Conservation (phyloP, 2,329 filamentous ascomycete genomes). For the Cladosporium cucumerinum region DNA sequence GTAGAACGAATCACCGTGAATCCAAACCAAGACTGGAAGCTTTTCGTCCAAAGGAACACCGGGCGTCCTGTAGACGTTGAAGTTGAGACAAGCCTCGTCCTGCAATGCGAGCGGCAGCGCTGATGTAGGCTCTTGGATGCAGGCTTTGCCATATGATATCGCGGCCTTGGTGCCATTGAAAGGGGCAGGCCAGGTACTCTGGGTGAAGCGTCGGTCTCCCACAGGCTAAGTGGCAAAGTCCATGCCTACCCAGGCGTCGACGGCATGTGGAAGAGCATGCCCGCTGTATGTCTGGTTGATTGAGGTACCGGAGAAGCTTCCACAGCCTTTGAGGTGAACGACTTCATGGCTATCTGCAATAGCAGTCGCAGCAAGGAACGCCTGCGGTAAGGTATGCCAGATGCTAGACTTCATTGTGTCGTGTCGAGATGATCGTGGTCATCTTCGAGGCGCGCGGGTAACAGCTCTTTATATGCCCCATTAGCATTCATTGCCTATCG, state of each 20-base stretch:
- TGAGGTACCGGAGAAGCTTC: constrained; percentile 8
- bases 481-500: neutral
- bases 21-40: constrained; percentile 57
- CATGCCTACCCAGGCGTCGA: constrained; percentile 13
- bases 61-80: constrained; percentile 55
- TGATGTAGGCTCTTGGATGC: constrained; percentile 31
- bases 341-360: neutral
- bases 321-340: constrained; percentile 1
- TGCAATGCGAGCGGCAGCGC: neutral
- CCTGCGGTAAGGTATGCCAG: neutral
- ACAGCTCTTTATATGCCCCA: neutral
- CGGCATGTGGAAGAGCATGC: neutral
- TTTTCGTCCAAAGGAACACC: constrained; percentile 32
- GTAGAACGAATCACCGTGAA: constrained; percentile 61
- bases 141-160: constrained; percentile 33
- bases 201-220: constrained; percentile 11
- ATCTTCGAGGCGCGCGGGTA: neutral
- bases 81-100: constrained; percentile 56
- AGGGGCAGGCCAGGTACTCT: neutral
- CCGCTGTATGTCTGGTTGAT: constrained; percentile 12
- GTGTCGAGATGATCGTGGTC: neutral
- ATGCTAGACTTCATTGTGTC: neutral
- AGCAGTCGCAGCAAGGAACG: neutral
- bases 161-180: constrained; percentile 19
- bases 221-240: constrained; percentile 8